phyloP scores from a whole-genome alignment of 345 rosid genomes.

The Arabidopsis thaliana region DNA sequence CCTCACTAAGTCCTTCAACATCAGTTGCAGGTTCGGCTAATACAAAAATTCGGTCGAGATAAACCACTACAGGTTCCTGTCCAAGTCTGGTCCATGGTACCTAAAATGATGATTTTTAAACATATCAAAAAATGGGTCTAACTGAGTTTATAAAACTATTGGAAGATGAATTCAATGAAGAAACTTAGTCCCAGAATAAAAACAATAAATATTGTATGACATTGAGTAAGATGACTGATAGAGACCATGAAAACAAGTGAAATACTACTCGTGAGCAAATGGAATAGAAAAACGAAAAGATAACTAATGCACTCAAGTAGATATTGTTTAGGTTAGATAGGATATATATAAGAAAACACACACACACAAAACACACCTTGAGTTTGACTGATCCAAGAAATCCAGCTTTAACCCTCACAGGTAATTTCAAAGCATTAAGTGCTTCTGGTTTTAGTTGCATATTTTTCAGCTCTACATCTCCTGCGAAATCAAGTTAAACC shows the following conservation, averaged over 20 bases:
- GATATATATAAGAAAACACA: conserved; percentile 1
- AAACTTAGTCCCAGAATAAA: conserved; percentile 1
- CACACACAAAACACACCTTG: conserved; percentile 64
- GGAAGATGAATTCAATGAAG: conserved; percentile 1
- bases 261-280: conserved; percentile 1
- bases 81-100: conserved; percentile 99
- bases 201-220: background rate
- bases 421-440: conserved; percentile 89
- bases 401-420: conserved; percentile 98
- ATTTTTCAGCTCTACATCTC: conserved; percentile 92
- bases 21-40: conserved; percentile 88
- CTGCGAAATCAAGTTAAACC: conserved; percentile 47
- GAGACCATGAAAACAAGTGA: conserved; percentile 8
- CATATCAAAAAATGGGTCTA: conserved; percentile 22
- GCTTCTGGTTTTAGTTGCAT: conserved; percentile 99
- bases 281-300: conserved; percentile 2
- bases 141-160: conserved; percentile 13
- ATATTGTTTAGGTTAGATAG: conserved; percentile 8
- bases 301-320: conserved; percentile 1
- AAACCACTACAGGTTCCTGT: conserved; percentile 93
- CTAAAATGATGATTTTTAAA: conserved; percentile 50
- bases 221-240: conserved; percentile 11
- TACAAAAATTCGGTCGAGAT: conserved; percentile 83
- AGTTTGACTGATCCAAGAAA: conserved; percentile 98
- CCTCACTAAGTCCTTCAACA: conserved; percentile 81